Percentiles rank a stretch among this genome's conserved stretches.
These are phyloP conservation scores for Corynascus novoguineensis DNA, from an alignment of 495 filamentous ascomycete species.

Conservation along the genomic window DNA sequence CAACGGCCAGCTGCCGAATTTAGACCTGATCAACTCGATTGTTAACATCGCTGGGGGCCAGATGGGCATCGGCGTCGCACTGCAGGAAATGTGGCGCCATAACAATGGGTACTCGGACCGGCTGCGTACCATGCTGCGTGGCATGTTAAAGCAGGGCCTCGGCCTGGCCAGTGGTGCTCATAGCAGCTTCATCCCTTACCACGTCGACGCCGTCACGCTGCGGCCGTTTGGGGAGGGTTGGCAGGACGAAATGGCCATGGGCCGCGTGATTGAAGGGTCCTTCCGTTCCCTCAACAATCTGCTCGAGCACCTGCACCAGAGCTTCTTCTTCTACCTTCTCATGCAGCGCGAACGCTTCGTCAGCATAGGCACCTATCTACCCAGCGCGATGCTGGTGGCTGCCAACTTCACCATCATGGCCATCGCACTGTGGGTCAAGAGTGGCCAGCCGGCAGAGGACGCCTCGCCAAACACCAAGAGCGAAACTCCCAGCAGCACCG, in stretches of 20 bases:
- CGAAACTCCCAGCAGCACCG: constrained; percentile 15
- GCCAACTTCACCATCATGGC: constrained; percentile 93
- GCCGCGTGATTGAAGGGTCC: constrained; percentile 79
- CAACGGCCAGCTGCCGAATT: constrained; percentile 90
- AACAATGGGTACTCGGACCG: constrained; percentile 75
- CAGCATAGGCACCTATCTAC: constrained; percentile 95
- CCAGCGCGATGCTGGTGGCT: constrained; percentile 93
- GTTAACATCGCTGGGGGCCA: constrained; percentile 80
- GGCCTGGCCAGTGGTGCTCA: constrained; percentile 89
- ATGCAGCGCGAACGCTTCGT: constrained; percentile 89
- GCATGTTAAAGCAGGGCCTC: constrained; percentile 86
- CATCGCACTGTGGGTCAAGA: constrained; percentile 85
- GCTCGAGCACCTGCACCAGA: constrained; percentile 94
- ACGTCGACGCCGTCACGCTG: constrained; percentile 92
- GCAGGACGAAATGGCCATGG: constrained; percentile 96
- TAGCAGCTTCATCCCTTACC: constrained; percentile 94
- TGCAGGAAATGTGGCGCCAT: constrained; percentile 87
- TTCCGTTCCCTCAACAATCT: constrained; percentile 93
- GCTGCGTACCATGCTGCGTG: constrained; percentile 81
- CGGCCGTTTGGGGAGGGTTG: constrained; percentile 85
- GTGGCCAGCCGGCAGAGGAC: constrained; percentile 47
- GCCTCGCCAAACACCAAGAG: constrained; percentile 18
- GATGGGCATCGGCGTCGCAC: constrained; percentile 75
- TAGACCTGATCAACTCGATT: constrained; percentile 95
- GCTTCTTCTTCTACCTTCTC: constrained; percentile 97